Evolutionary conservation across 208 protist species (phyloP).

Genomic region (Entamoeba dispar): DNA sequence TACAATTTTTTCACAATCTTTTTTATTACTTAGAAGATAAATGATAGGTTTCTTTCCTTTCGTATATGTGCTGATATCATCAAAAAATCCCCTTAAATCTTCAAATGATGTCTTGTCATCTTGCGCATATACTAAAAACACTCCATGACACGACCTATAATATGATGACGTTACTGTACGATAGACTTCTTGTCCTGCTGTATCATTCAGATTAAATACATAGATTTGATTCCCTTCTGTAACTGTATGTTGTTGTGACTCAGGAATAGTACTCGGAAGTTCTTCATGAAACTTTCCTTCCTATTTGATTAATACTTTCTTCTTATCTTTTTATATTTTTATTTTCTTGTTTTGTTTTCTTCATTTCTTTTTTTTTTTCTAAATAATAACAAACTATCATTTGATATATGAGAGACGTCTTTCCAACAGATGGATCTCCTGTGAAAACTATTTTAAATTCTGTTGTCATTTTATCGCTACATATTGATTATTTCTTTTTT

Average conservation of each 20-base stretch:
- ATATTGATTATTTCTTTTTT: neutral
- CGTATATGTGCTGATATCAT: neutral
- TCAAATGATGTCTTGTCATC: neutral
- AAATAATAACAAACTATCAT: neutral
- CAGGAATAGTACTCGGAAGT: neutral
- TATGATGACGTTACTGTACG: neutral
- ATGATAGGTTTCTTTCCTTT: neutral
- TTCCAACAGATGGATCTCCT: neutral
- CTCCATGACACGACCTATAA: neutral
- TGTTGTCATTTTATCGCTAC: neutral
- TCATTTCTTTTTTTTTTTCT: too few relatives aligned
- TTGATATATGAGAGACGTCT: neutral
- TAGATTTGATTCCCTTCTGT: neutral
- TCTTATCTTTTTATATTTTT: too few relatives aligned
- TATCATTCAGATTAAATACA: neutral
- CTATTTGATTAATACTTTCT: too few relatives aligned
- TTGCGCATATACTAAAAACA: neutral
- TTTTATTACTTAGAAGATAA: neutral
- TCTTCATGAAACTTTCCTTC: too few relatives aligned
- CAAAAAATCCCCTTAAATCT: neutral
- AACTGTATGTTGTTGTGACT: neutral
- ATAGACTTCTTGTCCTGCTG: neutral
- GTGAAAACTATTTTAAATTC: neutral
- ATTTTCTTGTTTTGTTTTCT: too few relatives aligned
- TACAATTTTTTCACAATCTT: neutral